Conservation (phyloP, 2,329 filamentous ascomycete species). For the Cladosporium sp. region DNA sequence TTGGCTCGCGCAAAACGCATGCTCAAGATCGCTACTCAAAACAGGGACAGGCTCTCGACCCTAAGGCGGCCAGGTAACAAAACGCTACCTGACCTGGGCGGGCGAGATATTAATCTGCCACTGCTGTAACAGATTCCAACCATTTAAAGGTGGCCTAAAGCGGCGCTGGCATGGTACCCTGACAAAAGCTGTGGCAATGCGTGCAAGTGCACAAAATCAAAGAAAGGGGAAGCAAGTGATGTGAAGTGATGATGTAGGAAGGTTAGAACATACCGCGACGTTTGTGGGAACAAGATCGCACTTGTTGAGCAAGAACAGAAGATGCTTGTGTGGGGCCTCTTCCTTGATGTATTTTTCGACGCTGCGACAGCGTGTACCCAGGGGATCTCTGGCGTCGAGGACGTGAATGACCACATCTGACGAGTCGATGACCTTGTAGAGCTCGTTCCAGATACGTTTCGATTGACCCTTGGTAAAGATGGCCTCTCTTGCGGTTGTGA, state of each 20-base stretch:
- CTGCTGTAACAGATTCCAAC: conserved; percentile 96
- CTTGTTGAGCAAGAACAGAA: conserved; percentile 88
- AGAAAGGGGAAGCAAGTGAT: conserved; percentile 31
- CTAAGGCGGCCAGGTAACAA: conserved; percentile 76
- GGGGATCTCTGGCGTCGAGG: conserved; percentile 82
- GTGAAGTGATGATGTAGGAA: conserved; percentile 21
- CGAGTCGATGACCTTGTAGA: conserved; percentile 89
- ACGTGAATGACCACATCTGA: conserved; percentile 97
- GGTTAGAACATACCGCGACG: conserved; percentile 78
- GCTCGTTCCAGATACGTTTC: conserved; percentile 95
- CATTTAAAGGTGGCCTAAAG: conserved; percentile 62
- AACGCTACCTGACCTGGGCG: conserved; percentile 78
- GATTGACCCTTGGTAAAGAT: conserved; percentile 95
- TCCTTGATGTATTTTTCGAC: conserved; percentile 92
- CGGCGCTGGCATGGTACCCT: conserved; percentile 66
- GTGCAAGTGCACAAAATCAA: conserved; percentile 36
- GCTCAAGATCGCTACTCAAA: conserved; percentile 94
- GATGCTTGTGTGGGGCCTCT: conserved; percentile 93
- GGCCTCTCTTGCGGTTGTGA: conserved; percentile 57
- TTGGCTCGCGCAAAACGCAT: conserved; percentile 68
- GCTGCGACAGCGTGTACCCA: conserved; percentile 85
- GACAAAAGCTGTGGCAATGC: conserved; percentile 81
- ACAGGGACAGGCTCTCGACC: conserved; percentile 74
- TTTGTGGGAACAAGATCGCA: conserved; percentile 89
- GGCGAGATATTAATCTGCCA: conserved; percentile 85